Base-by-base conservation (phyloP, 106 monocot species). In the Dendrobium officinale region DNA sequence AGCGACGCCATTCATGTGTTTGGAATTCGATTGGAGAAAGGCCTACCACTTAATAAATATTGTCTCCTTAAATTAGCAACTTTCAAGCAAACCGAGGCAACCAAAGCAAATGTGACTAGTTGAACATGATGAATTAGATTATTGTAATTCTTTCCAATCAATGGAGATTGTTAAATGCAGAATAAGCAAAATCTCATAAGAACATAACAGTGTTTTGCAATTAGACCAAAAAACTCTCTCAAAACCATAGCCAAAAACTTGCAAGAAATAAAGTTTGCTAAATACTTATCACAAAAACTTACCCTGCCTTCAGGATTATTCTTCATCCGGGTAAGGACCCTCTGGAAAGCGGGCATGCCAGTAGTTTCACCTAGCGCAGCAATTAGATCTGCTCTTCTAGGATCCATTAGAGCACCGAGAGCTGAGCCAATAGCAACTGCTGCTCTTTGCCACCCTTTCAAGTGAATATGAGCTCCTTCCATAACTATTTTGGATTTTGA, bases 311-410 rank as follows among this genome's bases (percentile, higher is more conserved):
- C 94, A 77, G 85, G 73, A 72, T 42, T 87, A 61, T 84, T 88
- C 82, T 86, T 92, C 94, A 97, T 97, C 55, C 89, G 78, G 74
- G 90, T 80, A 22, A 94, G 89, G 64, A 94, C 94, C 54, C 87
- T 81, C 24, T 92, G 45, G 42, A 96, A 96, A 78, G 96, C 96
- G 26, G 91, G 88, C 42, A 86, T 92, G 19, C 96, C 96, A 20
- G 93, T 97, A n/a, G 94, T 97, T 77, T 97, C 93, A n/a, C 94
- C 93, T 58, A 97, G 90, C 45, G 96, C 94, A 58, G 96, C 96
- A 45, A 97, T 97, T 44, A 97, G 78, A 90, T 97, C 96, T 49
- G 96, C 94, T 73, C 96, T 88, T 83, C 92, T 87, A 4, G 96
- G 94, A 47, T 97, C 89, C 86, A 97, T 83, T 22, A 97, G 78